Evolutionary conservation across 2,329 filamentous ascomycete genomes (phyloP).

Genomic region (Clarireedia hainanense): DNA sequence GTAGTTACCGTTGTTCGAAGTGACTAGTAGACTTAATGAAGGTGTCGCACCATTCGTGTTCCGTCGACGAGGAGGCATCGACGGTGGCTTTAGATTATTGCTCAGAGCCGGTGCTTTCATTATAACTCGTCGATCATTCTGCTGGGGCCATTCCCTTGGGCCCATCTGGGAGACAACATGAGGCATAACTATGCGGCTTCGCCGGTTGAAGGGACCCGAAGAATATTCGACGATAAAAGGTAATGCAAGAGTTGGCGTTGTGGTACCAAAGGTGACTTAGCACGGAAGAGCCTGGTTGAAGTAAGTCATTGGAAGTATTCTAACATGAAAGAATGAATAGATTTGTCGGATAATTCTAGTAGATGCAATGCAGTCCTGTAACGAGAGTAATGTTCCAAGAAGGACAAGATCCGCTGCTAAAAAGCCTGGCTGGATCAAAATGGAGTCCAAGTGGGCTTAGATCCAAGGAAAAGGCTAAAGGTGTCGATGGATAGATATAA

Average conservation of each 20-base stretch:
- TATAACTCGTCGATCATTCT: not conserved
- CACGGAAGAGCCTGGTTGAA: not conserved
- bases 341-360: not conserved
- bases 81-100: not conserved
- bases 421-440: not conserved
- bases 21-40: constrained; percentile 12
- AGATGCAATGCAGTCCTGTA: not conserved
- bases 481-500: constrained; percentile 2
- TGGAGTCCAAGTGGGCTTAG: constrained; percentile 1
- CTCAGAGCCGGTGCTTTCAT: not conserved
- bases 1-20: constrained; percentile 12
- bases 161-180: constrained; percentile 7
- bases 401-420: not conserved
- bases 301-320: not conserved
- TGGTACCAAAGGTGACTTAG: not conserved
- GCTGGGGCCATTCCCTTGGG: not conserved
- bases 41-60: constrained; percentile 1
- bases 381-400: not conserved
- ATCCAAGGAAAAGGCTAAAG: not conserved
- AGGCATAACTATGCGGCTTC: not conserved
- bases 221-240: not conserved
- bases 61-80: not conserved
- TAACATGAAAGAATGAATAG: not conserved
- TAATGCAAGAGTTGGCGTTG: not conserved
- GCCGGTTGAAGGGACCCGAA: not conserved